Base-by-base conservation (phyloP, 768 basidiomycete species). In the Crepidotus variabilis region DNA sequence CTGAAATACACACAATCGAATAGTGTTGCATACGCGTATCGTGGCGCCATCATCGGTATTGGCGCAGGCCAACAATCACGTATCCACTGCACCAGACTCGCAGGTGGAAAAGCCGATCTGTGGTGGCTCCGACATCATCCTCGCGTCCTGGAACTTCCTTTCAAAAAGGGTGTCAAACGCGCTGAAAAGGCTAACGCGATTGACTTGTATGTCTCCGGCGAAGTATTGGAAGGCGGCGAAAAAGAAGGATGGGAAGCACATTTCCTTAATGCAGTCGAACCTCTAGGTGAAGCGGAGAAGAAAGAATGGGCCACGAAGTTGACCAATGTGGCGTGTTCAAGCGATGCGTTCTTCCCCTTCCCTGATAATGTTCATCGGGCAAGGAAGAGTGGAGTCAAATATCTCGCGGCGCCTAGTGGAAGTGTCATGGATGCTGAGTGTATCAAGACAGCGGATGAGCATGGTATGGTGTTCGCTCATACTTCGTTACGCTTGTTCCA, bases 331-430 rank as follows among this genome's bases (percentile, higher is more conserved):
- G 86, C 90, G 6, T 96, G 97, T 73, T 91, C 92, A 32, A 94
- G 92, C 58, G 97, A 99, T 62, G 97, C 96, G 51, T 99, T 99
- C 83, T 98, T 98, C 94, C 97, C 97, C 16, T 98, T 98, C 85
- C 83, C 96, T 11, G 97, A 99, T 68, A 99, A 98, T 64, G 96
- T 99, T 33, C 91, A 98, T 69, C 81, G 97, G 47, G 92, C 93
- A 51, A 80, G 83, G 71, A 88, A 90, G 79, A 95, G 93, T 59
- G 97, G 97, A 0, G 95, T 94, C 50, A 84, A 75, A 67, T 98
- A 97, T 72, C 79, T 99, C 48, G 94, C 93, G 22, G 94, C 95
- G 6, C 89, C 92, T 2, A 84, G 87, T 50, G 97, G 97, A 49
- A 94, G 92, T 63, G 94, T 99, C 58, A 98, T 98, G 96, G 97